Conservation (phyloP, 441 rosid genomes). For the Adansonia grandidieri region DNA sequence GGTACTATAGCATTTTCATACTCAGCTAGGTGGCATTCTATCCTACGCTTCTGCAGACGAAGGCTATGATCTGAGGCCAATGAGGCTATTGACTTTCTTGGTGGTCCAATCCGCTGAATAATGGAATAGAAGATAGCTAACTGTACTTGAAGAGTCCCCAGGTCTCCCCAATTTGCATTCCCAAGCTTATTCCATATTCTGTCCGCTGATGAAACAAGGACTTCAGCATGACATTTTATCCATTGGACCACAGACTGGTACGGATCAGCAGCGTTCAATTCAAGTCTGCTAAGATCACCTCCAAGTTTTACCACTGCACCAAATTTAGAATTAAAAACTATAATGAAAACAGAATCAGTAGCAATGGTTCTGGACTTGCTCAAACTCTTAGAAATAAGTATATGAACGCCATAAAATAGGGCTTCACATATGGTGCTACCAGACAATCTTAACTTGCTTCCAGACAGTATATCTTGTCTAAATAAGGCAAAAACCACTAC, state of each 20-base stretch:
- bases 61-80: conserved; percentile 57
- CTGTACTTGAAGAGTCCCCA: conserved; percentile 59
- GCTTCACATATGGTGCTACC: conserved; percentile 59
- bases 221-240: conserved; percentile 58
- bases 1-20: conserved; percentile 41
- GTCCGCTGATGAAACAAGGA: conserved; percentile 55
- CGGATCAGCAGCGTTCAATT: conserved; percentile 40
- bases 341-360: conserved; percentile 48
- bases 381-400: conserved; percentile 55
- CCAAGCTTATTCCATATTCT: conserved; percentile 68
- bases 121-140: conserved; percentile 65
- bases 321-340: conserved; percentile 64
- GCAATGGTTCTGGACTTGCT: conserved; percentile 42
- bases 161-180: conserved; percentile 68
- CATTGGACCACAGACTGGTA: conserved; percentile 52
- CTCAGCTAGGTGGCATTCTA: conserved; percentile 44
- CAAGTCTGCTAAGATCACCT: conserved; percentile 55
- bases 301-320: conserved; percentile 67
- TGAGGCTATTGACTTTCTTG: conserved; percentile 56
- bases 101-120: conserved; percentile 53
- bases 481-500: conserved; percentile 51
- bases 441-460: conserved; percentile 50
- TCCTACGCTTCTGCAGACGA: conserved; percentile 59
- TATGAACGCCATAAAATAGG: conserved; percentile 61
- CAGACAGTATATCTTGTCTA: conserved; percentile 51